phyloP scores from a whole-genome alignment of 75 land plant genomes.

The Adiantum capillusveneris region DNA sequence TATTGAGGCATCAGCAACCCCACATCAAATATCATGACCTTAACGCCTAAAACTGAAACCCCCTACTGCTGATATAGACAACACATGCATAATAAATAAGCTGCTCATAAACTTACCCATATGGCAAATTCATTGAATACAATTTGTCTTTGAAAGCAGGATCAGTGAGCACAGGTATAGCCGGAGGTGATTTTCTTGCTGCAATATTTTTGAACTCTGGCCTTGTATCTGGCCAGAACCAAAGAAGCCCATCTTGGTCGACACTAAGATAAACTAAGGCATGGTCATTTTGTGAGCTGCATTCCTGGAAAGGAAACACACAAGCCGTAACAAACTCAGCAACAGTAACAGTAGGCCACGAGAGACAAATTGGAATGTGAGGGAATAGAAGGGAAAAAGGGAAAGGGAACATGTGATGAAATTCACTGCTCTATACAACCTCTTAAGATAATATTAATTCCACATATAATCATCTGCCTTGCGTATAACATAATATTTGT shows the following conservation, averaged over 20 bases:
- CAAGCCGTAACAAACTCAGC: neutral
- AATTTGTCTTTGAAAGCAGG: slow-evolving; percentile 30
- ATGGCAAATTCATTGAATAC: slow-evolving; percentile 40
- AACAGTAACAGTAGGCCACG: neutral
- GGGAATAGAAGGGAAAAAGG: too few relatives aligned
- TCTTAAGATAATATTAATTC: too few relatives aligned
- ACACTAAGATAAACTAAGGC: slow-evolving; percentile 48
- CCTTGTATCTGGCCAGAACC: slow-evolving; percentile 60
- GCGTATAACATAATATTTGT: too few relatives aligned
- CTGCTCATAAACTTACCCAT: slow-evolving; percentile 40
- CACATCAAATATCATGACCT: too few relatives aligned
- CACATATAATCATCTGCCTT: too few relatives aligned
- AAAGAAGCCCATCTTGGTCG: slow-evolving; percentile 62
- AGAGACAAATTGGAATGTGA: too few relatives aligned
- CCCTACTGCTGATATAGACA: too few relatives aligned
- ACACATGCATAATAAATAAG: too few relatives aligned
- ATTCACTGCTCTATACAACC: too few relatives aligned
- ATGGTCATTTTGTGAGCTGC: slow-evolving; percentile 45
- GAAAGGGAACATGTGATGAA: too few relatives aligned
- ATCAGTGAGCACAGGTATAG: slow-evolving; percentile 37
- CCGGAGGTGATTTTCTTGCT: slow-evolving; percentile 43
- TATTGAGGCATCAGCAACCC: too few relatives aligned
- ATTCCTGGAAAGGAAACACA: slow-evolving; percentile 36
- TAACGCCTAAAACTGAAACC: too few relatives aligned
- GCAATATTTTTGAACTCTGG: slow-evolving; percentile 40